Base-by-base conservation (phyloP, 2,329 filamentous ascomycete genomes). In the Nothomitra cinnamomea region DNA sequence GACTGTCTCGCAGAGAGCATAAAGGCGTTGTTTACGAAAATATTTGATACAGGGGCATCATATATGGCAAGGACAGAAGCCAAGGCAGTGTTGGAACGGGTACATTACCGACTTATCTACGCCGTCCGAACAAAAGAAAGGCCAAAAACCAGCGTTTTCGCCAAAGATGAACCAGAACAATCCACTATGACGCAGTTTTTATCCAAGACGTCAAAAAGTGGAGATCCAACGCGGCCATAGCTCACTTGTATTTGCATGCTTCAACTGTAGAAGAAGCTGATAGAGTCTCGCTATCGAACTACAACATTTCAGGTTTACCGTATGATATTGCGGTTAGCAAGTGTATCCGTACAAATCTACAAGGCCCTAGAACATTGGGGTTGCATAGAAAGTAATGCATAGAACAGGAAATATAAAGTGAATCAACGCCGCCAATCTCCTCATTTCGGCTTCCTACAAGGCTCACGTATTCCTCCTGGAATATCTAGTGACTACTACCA, bases 21-120 rank as follows among this genome's bases (percentile, higher is more conserved):
- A 52, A 78, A 81, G 51, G 59, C 64, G 5, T 69, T 79, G 12
- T 72, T 73, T 53, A 70, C 70, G 17, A 75, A 74, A 40, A 94
- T 94, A 61, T 76, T 82, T 55, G 85, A 88, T 61, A 76, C 81
- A 1, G 86, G 85, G 41, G 83, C 86, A 45, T 79, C 79, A 21
- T 79, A 84, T 60, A 72, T 92, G 55, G 75, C 77, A 15, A 77
- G 85, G 28, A 83, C 85, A 28, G 80, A 94, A 61, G 80, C 85
- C 12, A 95, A 94, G 66, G 80, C 80, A 53, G 74, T 76, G 10
- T 72, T 94, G 40, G 84, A 94, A 60, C 75, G 80, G 55, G 69
- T 95, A n/a, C 76, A 82, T 55, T 80, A 85, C 61, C 78, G 89
- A 54, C 71, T 95, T 13, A 68, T 80, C 48, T 80, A 83, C 63